phyloP scores from a whole-genome alignment of 2,329 filamentous ascomycete genomes.

The Blastomyces parvus region DNA sequence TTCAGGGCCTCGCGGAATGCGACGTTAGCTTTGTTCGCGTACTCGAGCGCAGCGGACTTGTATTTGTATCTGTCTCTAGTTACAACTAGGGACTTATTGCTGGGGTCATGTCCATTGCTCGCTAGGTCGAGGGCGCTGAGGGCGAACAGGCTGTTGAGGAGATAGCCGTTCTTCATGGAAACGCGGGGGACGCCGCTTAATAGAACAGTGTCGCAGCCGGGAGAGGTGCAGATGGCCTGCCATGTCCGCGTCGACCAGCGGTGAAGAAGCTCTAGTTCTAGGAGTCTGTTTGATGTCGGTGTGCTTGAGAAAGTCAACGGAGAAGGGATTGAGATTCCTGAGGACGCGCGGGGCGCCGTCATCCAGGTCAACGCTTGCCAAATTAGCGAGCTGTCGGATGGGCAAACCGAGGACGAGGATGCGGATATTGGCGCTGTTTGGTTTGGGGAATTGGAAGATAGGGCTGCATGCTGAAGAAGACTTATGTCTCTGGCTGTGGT shows the following conservation, averaged over 20 bases:
- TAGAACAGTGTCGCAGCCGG: conserved; percentile 14
- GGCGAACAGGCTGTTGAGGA: conserved; percentile 15
- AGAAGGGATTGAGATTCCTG: background rate
- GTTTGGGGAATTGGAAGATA: background rate
- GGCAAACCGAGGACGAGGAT: background rate
- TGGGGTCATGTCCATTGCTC: background rate
- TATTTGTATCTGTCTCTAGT: background rate
- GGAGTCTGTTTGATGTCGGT: conserved; percentile 7
- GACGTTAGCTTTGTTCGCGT: background rate
- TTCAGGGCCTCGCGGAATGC: background rate
- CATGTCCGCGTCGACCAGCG: conserved; percentile 17
- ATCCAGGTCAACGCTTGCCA: background rate
- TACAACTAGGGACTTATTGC: background rate
- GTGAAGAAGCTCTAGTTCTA: conserved; percentile 20
- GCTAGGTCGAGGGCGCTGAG: conserved; percentile 14
- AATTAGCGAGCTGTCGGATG: background rate
- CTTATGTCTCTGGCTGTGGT: background rate
- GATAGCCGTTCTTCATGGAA: conserved; percentile 13
- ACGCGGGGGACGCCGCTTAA: conserved; percentile 12
- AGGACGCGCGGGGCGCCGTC: background rate
- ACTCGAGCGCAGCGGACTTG: background rate
- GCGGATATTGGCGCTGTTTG: background rate
- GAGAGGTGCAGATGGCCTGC: conserved; percentile 14
- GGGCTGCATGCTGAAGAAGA: background rate
- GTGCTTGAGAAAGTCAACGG: background rate